These are phyloP conservation scores for Bifiguratus adelaidae DNA, from an alignment of 192 early-diverging fungal species.

Conservation along the genomic window DNA sequence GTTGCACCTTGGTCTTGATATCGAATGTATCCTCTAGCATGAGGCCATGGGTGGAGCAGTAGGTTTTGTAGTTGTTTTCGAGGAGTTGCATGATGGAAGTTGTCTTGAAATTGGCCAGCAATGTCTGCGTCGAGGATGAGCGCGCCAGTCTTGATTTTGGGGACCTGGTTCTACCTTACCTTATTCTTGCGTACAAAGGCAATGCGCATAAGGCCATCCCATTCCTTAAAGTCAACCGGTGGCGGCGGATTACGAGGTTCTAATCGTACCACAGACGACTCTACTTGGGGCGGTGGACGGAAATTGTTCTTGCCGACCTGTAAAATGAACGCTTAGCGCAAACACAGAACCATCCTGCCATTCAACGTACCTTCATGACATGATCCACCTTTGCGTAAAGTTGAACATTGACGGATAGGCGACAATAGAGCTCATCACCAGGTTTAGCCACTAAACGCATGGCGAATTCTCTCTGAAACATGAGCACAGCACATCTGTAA, in stretches of 20 bases:
- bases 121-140: slow-evolving; percentile 34
- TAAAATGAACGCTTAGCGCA: slow-evolving; percentile 1
- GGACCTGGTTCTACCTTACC: no score
- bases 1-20: slow-evolving; percentile 70
- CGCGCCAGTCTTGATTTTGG: no score
- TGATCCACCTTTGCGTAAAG: slow-evolving; percentile 90
- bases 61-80: slow-evolving; percentile 95
- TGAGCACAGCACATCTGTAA: slow-evolving; percentile 75
- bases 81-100: slow-evolving; percentile 79
- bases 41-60: slow-evolving; percentile 68
- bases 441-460: slow-evolving; percentile 90
- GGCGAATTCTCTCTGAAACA: slow-evolving; percentile 99
- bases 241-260: slow-evolving; percentile 93
- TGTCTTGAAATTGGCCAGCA: slow-evolving; percentile 85
- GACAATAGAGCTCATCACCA: slow-evolving; percentile 84
- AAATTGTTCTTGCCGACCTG: slow-evolving; percentile 95
- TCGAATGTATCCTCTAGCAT: slow-evolving; percentile 77
- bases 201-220: slow-evolving; percentile 93
- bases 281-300: slow-evolving; percentile 93
- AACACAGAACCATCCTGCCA: not conserved
- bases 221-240: slow-evolving; percentile 89
- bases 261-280: slow-evolving; percentile 89
- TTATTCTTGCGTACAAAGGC: slow-evolving; percentile 93
- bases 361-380: slow-evolving; percentile 74
- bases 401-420: slow-evolving; percentile 90